Evolutionary conservation across 2,329 filamentous ascomycete genomes (phyloP), one percentile per base, ranked within the genome.

Genomic region (Hypoxylon sp.): DNA sequence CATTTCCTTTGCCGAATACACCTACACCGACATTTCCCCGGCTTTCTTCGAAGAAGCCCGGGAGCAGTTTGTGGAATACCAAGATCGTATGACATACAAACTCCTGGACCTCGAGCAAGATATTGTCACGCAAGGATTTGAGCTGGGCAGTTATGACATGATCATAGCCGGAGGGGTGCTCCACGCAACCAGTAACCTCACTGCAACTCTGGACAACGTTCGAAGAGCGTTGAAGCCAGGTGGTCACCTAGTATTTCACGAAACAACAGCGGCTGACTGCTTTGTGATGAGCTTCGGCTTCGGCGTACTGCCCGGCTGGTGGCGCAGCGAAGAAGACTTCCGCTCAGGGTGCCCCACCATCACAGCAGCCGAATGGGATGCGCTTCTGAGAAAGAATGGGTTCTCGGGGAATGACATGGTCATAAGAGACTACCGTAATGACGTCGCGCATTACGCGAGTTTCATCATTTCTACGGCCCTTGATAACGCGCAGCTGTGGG

Each of bases 1-100:
- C 9, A 18, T 60, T 24, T 7, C 20, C 0, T 73, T 73, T 33
- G 43, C 59, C 0, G 61, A 71, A n/a, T 78, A 78, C 53, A 72
- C 66, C 0, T 79, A 71, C 35, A 78, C 76, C 0, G 46, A 54
- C 7, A 20, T 41, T n/a, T 54, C 50, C 17, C 41, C 60, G 3
- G 43, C 47, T 1, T 65, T 66, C 23, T 67, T 68, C n/a, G 60
- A 64, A 33, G 52, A 55, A 13, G 64, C 64, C 4, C n/a, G 38
- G 10, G n/a, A 18, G 6, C 29, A 26, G 13, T 62, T 42, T 21
- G 5, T 15, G 5, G 42, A 41, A 4, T 24, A 53, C 11, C 24
- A 41, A 13, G 51, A 49, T 4, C 48, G 64, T 10, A 58, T 67
- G 31, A 33, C 13, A 2, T 67, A 62, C 29, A 51, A 41, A 24